Evolutionary conservation across 225 moss, liverwort and hornwort species (phyloP).

Genomic region (Sphagnum contortum): DNA sequence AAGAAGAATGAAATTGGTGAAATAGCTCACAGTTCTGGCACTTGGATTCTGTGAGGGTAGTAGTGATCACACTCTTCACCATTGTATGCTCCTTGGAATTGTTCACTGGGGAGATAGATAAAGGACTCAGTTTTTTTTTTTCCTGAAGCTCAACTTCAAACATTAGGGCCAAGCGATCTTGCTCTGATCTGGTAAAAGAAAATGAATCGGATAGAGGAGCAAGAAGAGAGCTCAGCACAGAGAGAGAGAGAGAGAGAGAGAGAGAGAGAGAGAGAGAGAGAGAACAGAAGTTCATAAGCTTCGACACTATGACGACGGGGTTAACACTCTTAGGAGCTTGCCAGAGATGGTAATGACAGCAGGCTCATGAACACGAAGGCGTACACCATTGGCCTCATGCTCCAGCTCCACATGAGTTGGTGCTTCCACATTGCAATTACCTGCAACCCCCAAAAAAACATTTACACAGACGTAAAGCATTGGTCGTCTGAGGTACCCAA

Average conservation of each 20-base stretch:
- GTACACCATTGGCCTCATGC: slow-evolving; percentile 8
- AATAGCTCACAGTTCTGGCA: slow-evolving; percentile 4
- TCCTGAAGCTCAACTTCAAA: no score
- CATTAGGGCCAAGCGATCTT: no score
- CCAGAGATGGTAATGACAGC: slow-evolving; percentile 24
- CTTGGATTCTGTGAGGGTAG: slow-evolving; percentile 5
- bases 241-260: neutral
- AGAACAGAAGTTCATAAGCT: no score
- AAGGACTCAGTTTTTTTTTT: no score
- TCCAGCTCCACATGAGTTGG: slow-evolving; percentile 31
- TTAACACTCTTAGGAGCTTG: neutral
- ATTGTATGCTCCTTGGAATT: slow-evolving; percentile 3
- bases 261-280: neutral
- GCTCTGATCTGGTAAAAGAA: no score
- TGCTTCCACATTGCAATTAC: slow-evolving; percentile 29
- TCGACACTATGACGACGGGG: no score
- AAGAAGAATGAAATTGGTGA: neutral
- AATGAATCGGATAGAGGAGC: no score
- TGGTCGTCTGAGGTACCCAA: no score
- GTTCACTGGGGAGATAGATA: slow-evolving; percentile 12
- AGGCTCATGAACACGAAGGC: slow-evolving; percentile 25
- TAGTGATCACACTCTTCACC: no score
- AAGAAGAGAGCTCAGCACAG: neutral
- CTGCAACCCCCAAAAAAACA: slow-evolving; percentile 6
- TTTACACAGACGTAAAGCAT: neutral